Evolutionary conservation across 202 grass and related monocot genomes (phyloP), one percentile per base, ranked within the genome.

Genomic region (Saccharum hybrid): DNA sequence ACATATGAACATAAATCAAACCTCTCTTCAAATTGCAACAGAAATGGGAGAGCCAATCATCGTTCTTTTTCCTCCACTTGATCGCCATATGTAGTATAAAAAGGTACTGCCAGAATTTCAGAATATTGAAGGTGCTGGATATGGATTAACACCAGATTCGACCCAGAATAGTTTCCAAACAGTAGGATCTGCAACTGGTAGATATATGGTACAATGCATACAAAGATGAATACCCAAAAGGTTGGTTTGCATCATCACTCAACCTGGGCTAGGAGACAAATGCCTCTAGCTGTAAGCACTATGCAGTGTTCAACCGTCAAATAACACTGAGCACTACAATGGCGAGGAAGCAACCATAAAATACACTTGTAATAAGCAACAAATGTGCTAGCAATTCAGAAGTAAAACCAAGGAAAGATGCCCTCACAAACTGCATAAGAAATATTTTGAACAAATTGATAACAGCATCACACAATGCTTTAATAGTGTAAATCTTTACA

Each of bases 1-100:
- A 19, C 28, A n/a, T 36, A 83, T 45, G 8, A 79, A 63, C 41
- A 85, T 11, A 87, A 63, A 14, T 30, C 38, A 63, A 77, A 76
- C 11, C 19, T 57, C 60, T 83, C 60, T 79, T 26, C 68, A 79
- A 63, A 54, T 69, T 86, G 66, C 72, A 78, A 68, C 26, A 91
- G 73, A 72, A 82, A 75, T 79, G 40, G 15, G 54, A 38, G 65
- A 75, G 19, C 39, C 7, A 71, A 39, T 56, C 36, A 13, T 37
- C 1, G 3, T 80, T 76, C 45, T 48, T 61, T 66, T 73, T 66
- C 6, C 48, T 59, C 61, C 19, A 45, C 10, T 59, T 42, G 72
- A 71, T 79, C 43, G 48, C 71, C 49, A 74, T 63, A 6, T 69
- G 49, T 43, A 40, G 31, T 61, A 73, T 68, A 39, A 18, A 74